These are phyloP conservation scores for Curvularia sp. DNA, from an alignment of 2,329 filamentous ascomycete genomes.

Conservation along the genomic window DNA sequence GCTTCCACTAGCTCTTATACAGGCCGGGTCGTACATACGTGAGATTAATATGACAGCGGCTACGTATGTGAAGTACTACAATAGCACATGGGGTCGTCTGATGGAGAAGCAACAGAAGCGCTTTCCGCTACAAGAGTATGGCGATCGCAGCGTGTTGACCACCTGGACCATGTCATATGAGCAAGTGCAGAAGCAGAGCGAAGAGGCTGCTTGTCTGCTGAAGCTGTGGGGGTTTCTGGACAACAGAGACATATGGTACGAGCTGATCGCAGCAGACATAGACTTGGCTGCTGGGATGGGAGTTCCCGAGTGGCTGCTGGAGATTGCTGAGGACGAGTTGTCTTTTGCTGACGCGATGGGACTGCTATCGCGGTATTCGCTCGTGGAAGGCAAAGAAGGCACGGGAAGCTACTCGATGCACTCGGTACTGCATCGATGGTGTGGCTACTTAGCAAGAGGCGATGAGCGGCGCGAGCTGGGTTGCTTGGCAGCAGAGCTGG, in stretches of 20 bases:
- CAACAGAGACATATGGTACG: too few relatives aligned
- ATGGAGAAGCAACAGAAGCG: conserved; percentile 23
- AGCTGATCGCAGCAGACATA: too few relatives aligned
- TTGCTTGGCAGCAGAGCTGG: conserved; percentile 17
- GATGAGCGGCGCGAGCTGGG: conserved; percentile 16
- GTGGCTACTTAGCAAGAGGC: neutral
- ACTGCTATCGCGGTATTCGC: too few relatives aligned
- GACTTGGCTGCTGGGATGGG: too few relatives aligned
- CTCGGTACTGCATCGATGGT: conserved; percentile 26
- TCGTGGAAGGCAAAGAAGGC: too few relatives aligned
- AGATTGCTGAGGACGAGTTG: too few relatives aligned
- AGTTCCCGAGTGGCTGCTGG: conserved; percentile 20
- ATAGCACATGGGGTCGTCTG: conserved; percentile 48
- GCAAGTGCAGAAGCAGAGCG: conserved; percentile 26
- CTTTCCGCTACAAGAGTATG: conserved; percentile 41
- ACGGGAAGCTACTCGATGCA: conserved; percentile 25
- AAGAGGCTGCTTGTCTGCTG: neutral
- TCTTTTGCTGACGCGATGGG: too few relatives aligned
- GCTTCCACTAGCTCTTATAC: conserved; percentile 56
- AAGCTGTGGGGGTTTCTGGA: too few relatives aligned
- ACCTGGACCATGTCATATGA: conserved; percentile 41
- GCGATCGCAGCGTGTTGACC: conserved; percentile 32
- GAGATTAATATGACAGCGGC: conserved; percentile 40
- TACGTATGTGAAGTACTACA: conserved; percentile 50
- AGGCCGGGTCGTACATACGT: conserved; percentile 55